Conservation (phyloP, 2,329 filamentous ascomycete species). For the Verticillium alfalfae region DNA sequence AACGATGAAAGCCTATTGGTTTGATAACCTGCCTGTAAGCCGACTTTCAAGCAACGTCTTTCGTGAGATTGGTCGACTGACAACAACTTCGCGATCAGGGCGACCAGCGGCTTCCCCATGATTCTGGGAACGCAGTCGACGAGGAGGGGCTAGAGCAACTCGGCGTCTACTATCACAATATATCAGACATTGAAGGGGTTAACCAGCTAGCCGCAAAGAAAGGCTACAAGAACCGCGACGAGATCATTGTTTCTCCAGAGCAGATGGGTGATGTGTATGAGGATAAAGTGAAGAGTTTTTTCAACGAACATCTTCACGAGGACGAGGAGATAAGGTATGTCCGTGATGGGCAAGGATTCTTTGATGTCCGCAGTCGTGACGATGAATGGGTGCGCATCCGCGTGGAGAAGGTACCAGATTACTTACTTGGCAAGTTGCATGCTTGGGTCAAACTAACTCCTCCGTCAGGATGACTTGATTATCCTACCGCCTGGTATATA, state of each 20-base stretch:
- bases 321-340: constrained; percentile 98
- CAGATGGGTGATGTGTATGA: constrained; percentile 87
- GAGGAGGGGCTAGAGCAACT: constrained; percentile 62
- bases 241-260: constrained; percentile 80
- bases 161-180: constrained; percentile 74
- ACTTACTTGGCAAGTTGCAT: constrained; percentile 1
- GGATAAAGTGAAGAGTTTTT: constrained; percentile 89
- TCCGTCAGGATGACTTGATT: constrained; percentile 65
- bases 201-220: constrained; percentile 69
- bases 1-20: constrained; percentile 53
- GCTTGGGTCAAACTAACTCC: background rate
- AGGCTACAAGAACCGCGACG: constrained; percentile 90
- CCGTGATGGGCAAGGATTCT: constrained; percentile 80
- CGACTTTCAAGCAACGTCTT: background rate
- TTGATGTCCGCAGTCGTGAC: constrained; percentile 78
- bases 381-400: constrained; percentile 87
- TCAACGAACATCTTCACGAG: constrained; percentile 92
- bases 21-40: constrained; percentile 49
- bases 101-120: constrained; percentile 87
- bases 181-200: constrained; percentile 60
- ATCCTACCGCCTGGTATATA: constrained; percentile 94
- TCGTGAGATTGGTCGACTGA: background rate
- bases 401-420: constrained; percentile 60
- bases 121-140: constrained; percentile 69
- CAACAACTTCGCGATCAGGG: constrained; percentile 48